Evolutionary conservation across 2,329 filamentous ascomycete species (phyloP), one percentile per base, ranked within the genome.

Genomic region (Botrytis medusae): DNA sequence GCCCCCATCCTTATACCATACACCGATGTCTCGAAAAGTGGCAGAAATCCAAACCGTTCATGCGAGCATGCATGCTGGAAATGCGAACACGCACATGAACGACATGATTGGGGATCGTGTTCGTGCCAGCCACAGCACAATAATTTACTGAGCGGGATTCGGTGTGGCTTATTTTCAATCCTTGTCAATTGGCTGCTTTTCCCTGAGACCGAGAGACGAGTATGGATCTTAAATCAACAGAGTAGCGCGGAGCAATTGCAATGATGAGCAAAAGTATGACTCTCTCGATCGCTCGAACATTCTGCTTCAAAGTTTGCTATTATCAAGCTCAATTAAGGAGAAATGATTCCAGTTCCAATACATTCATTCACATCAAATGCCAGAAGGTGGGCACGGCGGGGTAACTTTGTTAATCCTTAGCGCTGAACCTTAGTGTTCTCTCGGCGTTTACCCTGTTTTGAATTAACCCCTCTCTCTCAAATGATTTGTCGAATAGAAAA

Each of bases 401-500:
- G 65, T 57, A 69, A 57, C 65, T 69, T 57, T 42, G 42, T 59
- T 69, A 32, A 57, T 59, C 48, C 37, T 69, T 59, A 57, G 65
- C 65, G 65, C 65, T n/a, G 37, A 29, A 59, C 3, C 34, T n/a
- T 44, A n/a, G 48, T 57, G 37, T 57, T 37, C n/a, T 32, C 20
- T 57, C 40, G 16, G 65, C 65, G 48, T 37, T 57, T 54, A 54
- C 34, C 46, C 18, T 37, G 48, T 69, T 69, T 57, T 32, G 48
- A 57, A 69, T 42, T 14, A 69, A 69, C 6, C 37, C 34, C 5
- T 29, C 48, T 42, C 65, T 42, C 34, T 32, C 34, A 44, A 57
- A 69, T 69, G 65, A 57, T 69, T 69, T 69, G 65, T 69, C 48
- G 25, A 68, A 37, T 44, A 57, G 48, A 42, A 42, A 57, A 29